phyloP scores from a whole-genome alignment of 2,329 filamentous ascomycete species.

The Xylariaceae sp. region DNA sequence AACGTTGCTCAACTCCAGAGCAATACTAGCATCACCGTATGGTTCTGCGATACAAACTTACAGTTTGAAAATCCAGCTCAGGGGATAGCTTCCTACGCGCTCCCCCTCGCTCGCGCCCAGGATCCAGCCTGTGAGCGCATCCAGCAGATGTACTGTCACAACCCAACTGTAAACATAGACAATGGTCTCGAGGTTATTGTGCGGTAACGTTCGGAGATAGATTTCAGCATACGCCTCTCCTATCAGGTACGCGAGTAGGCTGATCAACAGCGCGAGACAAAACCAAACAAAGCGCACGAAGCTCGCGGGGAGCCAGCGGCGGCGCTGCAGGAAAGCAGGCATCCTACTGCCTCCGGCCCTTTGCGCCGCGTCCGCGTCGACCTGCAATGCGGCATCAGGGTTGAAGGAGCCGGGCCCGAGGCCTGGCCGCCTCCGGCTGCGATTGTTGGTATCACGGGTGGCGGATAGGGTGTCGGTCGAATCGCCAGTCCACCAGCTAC shows the following conservation, averaged over 20 bases:
- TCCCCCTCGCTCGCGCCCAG: constrained; percentile 62
- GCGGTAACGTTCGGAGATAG: constrained; percentile 62
- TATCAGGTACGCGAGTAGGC: constrained; percentile 61
- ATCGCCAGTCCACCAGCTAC: constrained; percentile 62
- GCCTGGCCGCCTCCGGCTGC: constrained; percentile 31
- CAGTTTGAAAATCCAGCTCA: constrained; percentile 69
- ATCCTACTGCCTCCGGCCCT: constrained; percentile 13
- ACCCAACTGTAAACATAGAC: constrained; percentile 70
- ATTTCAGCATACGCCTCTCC: constrained; percentile 67
- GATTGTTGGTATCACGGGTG: constrained; percentile 32
- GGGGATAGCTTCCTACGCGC: constrained; percentile 64
- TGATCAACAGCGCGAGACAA: constrained; percentile 58
- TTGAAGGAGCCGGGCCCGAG: constrained; percentile 34
- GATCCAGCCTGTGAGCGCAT: constrained; percentile 63
- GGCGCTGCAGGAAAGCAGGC: constrained; percentile 38
- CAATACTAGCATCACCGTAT: background rate
- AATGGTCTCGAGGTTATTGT: constrained; percentile 62
- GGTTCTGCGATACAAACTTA: too few species aligned
- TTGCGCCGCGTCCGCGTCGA: constrained; percentile 19
- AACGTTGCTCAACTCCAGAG: too few species aligned
- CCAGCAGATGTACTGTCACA: constrained; percentile 59
- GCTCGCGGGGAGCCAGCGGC: constrained; percentile 59
- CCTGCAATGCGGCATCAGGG: constrained; percentile 27
- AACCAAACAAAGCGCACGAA: constrained; percentile 69
- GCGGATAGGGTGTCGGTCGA: constrained; percentile 50